phyloP scores from a whole-genome alignment of 1,284 basidiomycete genomes.

The Afroboletus lepidellus region DNA sequence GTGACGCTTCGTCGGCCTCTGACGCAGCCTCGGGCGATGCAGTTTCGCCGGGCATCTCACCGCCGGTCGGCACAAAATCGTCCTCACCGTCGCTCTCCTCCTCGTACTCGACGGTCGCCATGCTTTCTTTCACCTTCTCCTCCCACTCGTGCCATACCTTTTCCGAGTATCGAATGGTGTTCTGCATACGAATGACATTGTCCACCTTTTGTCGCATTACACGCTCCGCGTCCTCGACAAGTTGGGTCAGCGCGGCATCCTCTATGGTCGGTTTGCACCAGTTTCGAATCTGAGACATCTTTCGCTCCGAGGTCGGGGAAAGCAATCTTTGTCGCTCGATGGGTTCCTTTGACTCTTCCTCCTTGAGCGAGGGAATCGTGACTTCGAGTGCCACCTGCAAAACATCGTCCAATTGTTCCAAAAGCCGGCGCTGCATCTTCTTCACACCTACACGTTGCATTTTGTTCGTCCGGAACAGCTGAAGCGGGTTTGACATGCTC shows the following conservation, averaged over 20 bases:
- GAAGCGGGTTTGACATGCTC: conserved; percentile 64
- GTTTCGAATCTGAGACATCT: conserved; percentile 74
- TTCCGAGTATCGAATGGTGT: conserved; percentile 96
- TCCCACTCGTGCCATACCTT: conserved; percentile 98
- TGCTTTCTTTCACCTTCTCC: conserved; percentile 72
- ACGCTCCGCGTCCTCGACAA: conserved; percentile 84
- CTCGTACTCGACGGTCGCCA: conserved; percentile 56
- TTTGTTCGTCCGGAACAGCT: conserved; percentile 68
- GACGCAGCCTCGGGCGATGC: conserved; percentile 16
- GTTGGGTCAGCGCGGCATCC: conserved; percentile 79
- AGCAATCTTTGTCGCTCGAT: conserved; percentile 91
- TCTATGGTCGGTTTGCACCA: conserved; percentile 87
- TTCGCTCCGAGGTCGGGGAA: conserved; percentile 82
- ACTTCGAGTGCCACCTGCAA: conserved; percentile 80
- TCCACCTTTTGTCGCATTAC: conserved; percentile 93
- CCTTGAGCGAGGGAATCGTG: conserved; percentile 85
- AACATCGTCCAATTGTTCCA: conserved; percentile 86
- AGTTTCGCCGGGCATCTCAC: conserved; percentile 9
- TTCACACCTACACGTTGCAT: conserved; percentile 80
- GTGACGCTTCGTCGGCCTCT: conserved; percentile 49
- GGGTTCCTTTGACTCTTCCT: conserved; percentile 86
- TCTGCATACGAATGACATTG: conserved; percentile 94
- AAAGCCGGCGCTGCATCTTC: conserved; percentile 75
- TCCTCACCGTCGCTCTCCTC: conserved; percentile 42
- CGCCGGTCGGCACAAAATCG: conserved; percentile 42